phyloP scores from a whole-genome alignment of 1,284 basidiomycete species.

The Puccinia brachypodii region DNA sequence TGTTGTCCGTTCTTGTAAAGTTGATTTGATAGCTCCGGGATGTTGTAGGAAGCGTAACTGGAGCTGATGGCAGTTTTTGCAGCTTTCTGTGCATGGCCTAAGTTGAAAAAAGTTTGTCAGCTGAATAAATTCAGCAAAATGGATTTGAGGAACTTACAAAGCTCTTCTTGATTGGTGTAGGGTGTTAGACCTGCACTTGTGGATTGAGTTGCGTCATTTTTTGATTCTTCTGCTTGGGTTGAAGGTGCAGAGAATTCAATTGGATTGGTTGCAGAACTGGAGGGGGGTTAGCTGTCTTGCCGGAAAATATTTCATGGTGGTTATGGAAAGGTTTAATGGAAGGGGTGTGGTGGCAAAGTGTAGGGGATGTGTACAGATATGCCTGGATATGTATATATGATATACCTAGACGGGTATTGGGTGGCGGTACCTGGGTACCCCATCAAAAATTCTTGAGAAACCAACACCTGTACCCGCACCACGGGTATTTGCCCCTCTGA shows the following conservation, averaged over 20 bases:
- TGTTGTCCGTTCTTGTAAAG: neutral
- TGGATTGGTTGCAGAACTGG: neutral
- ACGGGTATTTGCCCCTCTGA: neutral
- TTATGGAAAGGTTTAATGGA: no score
- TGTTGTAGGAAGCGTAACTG: neutral
- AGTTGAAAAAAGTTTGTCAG: neutral
- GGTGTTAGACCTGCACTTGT: neutral
- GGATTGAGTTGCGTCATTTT: neutral
- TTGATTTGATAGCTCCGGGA: neutral
- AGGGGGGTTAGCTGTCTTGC: neutral
- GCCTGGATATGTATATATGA: neutral
- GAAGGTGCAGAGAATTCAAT: no score
- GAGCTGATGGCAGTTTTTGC: neutral
- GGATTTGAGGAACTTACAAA: neutral
- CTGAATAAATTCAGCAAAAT: no score
- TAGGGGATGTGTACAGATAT: neutral
- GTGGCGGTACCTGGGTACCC: neutral
- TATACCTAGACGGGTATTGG: neutral
- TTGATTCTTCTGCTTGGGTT: neutral
- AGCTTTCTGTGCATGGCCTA: neutral
- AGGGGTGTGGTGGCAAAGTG: neutral
- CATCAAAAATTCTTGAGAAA: neutral
- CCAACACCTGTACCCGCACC: neutral
- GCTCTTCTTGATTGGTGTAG: neutral
- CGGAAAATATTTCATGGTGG: neutral